Evolutionary conservation across 164 flowering plant genomes (phyloP), one percentile per base, ranked within the genome.

Genomic region (Nymphaea thermarum): DNA sequence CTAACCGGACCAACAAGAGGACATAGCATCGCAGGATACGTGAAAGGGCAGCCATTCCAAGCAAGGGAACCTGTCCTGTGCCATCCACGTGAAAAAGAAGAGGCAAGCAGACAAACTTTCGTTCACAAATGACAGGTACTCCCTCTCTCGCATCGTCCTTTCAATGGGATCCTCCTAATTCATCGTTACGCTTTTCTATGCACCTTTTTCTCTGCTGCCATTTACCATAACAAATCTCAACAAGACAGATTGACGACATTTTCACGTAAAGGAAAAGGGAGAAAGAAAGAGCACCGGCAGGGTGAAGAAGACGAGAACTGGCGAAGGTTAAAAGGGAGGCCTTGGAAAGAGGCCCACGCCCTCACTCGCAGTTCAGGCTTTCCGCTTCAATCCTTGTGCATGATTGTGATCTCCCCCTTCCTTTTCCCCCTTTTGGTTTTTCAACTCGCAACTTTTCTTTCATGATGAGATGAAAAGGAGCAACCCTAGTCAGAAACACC

Each of bases 371-470:
- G 12, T 4, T 51, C 8, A 51, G 42, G 64, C 72, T 73, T 69
- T 66, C 65, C 14, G 66, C 15, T 65, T 64, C 64, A 65, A 66
- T 64, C 65, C 69, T 68, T 67, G 69, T 67, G 67, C 64, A 66
- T 69, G 69, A 69, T 69, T 69, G 53, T 12, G 44, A 18, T 65
- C 16, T 64, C 8, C 15, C 57, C 57, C 8, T 51, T 5, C 12
- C 5, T 51, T 51, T 51, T 51, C 57, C 14, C 8, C 57, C 5
- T 51, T 51, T 8, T 51, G 57, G 12, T 51, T 51, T 51, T 51
- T 15, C 57, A 25, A 25, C 36, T 25, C 36, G 36, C 36, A 25
- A 25, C 36, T 25, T 25, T 25, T 25, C 36, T 25, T 25, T 25
- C 36, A 25, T 25, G 36, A 25, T 25, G 36, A 25, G 36, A 25